Evolutionary conservation across 768 basidiomycete genomes (phyloP).

Genomic region (Sutorius australiensis): DNA sequence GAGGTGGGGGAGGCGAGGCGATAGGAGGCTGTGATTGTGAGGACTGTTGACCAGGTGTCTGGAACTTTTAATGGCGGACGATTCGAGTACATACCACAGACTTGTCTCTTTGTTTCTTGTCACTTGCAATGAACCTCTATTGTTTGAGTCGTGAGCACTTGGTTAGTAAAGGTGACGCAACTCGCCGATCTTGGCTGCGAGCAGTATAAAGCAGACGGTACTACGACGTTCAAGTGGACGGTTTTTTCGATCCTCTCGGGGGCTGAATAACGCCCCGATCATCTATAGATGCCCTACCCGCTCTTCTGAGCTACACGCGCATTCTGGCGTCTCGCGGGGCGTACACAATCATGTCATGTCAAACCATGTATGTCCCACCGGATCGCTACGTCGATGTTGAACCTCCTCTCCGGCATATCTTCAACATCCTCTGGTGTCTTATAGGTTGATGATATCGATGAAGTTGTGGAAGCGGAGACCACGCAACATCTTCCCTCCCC

Average conservation of each 20-base stretch:
- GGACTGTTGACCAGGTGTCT: background rate
- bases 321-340: background rate
- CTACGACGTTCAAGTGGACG: too few species aligned
- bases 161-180: background rate
- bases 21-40: background rate
- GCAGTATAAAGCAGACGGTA: background rate
- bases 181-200: conserved; percentile 1
- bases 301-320: background rate
- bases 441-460: conserved; percentile 1
- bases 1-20: background rate
- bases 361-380: background rate
- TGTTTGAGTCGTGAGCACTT: too few species aligned
- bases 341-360: too few species aligned
- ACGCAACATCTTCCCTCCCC: conserved; percentile 5
- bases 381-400: conserved; percentile 9
- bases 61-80: too few species aligned
- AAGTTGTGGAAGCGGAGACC: background rate
- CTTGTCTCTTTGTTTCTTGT: too few species aligned
- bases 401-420: conserved; percentile 1
- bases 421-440: conserved; percentile 4
- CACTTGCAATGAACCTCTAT: too few species aligned
- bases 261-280: background rate
- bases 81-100: too few species aligned
- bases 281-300: background rate
- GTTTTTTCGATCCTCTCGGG: background rate